Evolutionary conservation across 2,329 filamentous ascomycete genomes (phyloP).

Genomic region (Scopulariopsis brevicaulis): DNA sequence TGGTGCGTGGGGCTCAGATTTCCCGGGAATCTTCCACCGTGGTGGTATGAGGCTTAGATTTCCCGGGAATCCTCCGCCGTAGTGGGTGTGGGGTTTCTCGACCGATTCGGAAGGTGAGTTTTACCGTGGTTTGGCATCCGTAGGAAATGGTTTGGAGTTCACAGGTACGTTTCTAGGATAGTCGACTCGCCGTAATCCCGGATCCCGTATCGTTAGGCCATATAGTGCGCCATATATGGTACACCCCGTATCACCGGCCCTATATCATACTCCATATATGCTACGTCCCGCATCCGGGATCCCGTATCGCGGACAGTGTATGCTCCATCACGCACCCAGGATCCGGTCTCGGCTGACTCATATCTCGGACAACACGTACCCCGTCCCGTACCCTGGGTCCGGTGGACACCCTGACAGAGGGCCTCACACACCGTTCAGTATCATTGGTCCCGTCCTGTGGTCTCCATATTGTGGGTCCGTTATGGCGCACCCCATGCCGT

Average conservation of each 20-base stretch:
- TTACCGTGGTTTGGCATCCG: background rate
- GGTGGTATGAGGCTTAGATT: too few species aligned
- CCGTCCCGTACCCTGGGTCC: background rate
- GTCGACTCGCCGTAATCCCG: background rate
- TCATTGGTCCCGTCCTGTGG: background rate
- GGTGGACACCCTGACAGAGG: background rate
- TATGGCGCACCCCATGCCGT: too few species aligned
- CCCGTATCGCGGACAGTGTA: background rate
- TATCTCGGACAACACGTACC: background rate
- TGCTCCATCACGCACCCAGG: background rate
- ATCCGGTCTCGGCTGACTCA: background rate
- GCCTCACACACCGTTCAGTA: background rate
- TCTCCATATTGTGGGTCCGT: background rate
- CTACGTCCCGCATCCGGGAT: background rate
- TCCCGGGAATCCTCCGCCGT: too few species aligned
- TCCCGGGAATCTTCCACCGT: too few species aligned
- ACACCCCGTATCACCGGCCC: background rate
- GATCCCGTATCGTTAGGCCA: background rate
- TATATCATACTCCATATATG: background rate
- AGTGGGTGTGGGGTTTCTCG: background rate
- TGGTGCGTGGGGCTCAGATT: too few species aligned
- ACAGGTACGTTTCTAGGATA: background rate
- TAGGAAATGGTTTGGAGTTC: background rate
- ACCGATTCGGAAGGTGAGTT: background rate
- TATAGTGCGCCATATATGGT: background rate